Conservation (phyloP, 441 rosid species). For the Dalechampia spathulata region DNA sequence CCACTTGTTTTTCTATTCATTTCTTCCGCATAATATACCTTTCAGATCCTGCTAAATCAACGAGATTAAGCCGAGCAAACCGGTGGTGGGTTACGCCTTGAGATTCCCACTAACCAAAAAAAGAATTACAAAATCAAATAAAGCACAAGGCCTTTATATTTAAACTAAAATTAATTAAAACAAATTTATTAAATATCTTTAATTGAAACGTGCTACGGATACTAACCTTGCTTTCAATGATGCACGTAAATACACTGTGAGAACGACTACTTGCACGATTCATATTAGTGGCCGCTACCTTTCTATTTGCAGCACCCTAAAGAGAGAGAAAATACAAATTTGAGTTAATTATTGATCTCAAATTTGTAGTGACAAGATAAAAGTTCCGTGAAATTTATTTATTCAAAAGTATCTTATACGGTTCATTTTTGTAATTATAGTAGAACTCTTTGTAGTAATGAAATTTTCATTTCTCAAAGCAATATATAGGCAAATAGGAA, state of each 20-base stretch:
- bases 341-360: not conserved
- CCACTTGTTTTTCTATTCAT: not conserved
- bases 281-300: conserved; percentile 98
- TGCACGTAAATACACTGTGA: conserved; percentile 96
- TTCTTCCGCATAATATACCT: conserved; percentile 41
- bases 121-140: conserved; percentile 11
- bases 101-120: conserved; percentile 74
- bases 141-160: not conserved
- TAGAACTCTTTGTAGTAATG: no score
- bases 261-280: conserved; percentile 98
- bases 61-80: conserved; percentile 95
- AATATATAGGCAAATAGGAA: no score
- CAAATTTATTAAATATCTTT: not conserved
- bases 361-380: not conserved
- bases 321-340: not conserved
- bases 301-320: conserved; percentile 96
- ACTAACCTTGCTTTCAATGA: conserved; percentile 86
- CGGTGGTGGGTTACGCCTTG: conserved; percentile 98
- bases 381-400: not conserved
- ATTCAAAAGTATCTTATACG: not conserved
- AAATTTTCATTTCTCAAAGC: not conserved
- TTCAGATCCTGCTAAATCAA: conserved; percentile 98
- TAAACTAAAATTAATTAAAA: not conserved
- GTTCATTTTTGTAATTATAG: no score
- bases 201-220: not conserved